Evolutionary conservation across 305 asterid species (phyloP), one percentile per base, ranked within the genome.

Genomic region (Rubia occidens): DNA sequence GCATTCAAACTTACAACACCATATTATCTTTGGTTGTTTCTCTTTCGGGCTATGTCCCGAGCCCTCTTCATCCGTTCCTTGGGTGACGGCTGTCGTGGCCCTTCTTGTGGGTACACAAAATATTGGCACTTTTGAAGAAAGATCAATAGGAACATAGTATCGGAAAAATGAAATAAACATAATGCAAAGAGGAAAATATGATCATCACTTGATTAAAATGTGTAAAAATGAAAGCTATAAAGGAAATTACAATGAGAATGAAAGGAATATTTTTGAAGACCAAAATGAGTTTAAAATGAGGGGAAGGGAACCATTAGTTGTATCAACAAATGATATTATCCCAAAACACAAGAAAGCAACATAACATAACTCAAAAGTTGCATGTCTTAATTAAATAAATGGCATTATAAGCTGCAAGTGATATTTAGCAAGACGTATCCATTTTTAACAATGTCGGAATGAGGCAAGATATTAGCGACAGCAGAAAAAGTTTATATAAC

Each of bases 1-100:
- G 64, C 75, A 68, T 47, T 66, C 8, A 24, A 47, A 70, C 68
- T 29, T 45, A 32, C 61, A 64, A 58, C 60, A 45, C 63, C 60
- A 29, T 64, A 59, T 5, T 42, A 43, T 71, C 43, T 71, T 39
- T 42, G 72, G 37, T 58, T 69, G 76, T 64, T 70, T 39, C 97
- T 87, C 64, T 86, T 84, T 62, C 94, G 94, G 43, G 88, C 90
- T 72, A 85, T 60, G 72, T 88, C 97, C 70, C 90, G 82, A 11
- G 96, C 96, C 87, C 83, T 88, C 81, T 90, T 96, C 78, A 95
- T 87, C 81, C 88, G 74, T 77, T 93, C 97, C 85, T 88, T 95
- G 0, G 97, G 98, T 9, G 96, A 85, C 58, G 89, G 98, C 26
- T 94, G 97, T 24, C 84, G 75, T 37, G 91, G 96, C 42, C 69